Conservation (phyloP, 495 filamentous ascomycete species). For the Penicillium macrosclerotiorum region DNA sequence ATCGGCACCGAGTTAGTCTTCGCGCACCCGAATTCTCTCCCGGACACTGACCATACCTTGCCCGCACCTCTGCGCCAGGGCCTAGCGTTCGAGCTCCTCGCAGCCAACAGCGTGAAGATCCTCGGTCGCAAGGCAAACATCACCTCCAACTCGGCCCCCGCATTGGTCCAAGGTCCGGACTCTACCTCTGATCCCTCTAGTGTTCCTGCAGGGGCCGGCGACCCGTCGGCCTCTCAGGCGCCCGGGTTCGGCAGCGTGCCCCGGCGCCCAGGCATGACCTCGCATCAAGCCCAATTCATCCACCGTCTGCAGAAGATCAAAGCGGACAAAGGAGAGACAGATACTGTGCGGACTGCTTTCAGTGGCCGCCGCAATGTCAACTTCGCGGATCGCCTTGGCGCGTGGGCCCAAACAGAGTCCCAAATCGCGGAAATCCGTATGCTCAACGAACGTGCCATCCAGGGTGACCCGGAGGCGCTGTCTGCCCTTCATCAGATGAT, state of each 20-base stretch:
- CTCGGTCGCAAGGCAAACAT: conserved; percentile 44
- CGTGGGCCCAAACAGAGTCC: conserved; percentile 43
- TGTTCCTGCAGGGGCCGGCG: background rate
- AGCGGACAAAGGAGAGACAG: conserved; percentile 41
- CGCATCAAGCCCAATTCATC: conserved; percentile 46
- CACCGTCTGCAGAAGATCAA: conserved; percentile 43
- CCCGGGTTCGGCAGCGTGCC: conserved; percentile 4
- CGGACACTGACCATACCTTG: conserved; percentile 31
- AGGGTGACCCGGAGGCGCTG: conserved; percentile 36
- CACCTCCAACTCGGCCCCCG: conserved; percentile 26
- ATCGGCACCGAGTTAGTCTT: conserved; percentile 81
- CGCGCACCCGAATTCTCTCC: conserved; percentile 42
- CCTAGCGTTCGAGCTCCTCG: conserved; percentile 59
- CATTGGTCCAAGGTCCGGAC: conserved; percentile 1
- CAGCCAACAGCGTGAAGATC: conserved; percentile 54
- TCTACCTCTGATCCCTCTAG: background rate
- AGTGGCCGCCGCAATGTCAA: conserved; percentile 27
- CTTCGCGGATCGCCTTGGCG: conserved; percentile 30
- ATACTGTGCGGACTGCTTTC: conserved; percentile 40
- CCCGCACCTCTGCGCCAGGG: conserved; percentile 35
- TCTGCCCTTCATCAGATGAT: conserved; percentile 27
- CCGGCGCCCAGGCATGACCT: conserved; percentile 16
- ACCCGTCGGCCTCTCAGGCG: background rate
- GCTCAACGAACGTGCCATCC: conserved; percentile 31
- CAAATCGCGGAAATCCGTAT: conserved; percentile 34